phyloP scores from a whole-genome alignment of 352 stramenopile genomes.

The Globisporangium emineosum region DNA sequence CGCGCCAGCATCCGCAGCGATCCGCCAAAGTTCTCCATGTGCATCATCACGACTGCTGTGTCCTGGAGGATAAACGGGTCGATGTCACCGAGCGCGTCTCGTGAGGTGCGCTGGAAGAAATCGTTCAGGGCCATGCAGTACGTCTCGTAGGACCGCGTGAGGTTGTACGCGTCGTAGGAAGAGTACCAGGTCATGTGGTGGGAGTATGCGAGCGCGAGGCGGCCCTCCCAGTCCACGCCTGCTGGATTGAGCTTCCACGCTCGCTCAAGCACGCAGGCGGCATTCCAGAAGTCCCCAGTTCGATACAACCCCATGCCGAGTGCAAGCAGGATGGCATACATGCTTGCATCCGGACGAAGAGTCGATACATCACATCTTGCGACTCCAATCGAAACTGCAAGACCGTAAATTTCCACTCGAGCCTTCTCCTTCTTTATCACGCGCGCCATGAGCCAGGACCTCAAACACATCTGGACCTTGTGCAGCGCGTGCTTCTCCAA shows the following conservation, averaged over 20 bases:
- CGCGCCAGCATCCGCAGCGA: constrained; percentile 53
- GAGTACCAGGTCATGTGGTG: constrained; percentile 71
- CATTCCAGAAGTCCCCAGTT: constrained; percentile 55
- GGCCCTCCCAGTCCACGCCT: constrained; percentile 4
- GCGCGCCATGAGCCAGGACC: constrained; percentile 44
- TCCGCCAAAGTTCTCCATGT: constrained; percentile 39
- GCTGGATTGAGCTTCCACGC: constrained; percentile 10
- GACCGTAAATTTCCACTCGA: constrained; percentile 26
- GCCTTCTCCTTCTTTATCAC: constrained; percentile 39
- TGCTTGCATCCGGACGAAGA: constrained; percentile 15
- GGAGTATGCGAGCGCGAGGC: constrained; percentile 44
- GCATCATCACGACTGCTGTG: constrained; percentile 60
- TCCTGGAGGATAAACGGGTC: constrained; percentile 59
- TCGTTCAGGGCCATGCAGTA: constrained; percentile 33
- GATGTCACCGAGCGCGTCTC: constrained; percentile 4
- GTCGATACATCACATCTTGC: constrained; percentile 4
- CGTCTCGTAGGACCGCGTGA: constrained; percentile 41
- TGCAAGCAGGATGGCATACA: constrained; percentile 33
- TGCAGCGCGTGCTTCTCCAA: constrained; percentile 37
- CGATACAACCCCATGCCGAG: constrained; percentile 43
- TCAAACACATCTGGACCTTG: constrained; percentile 31
- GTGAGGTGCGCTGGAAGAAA: not conserved
- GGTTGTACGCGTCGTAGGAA: constrained; percentile 50
- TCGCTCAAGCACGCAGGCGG: constrained; percentile 47
- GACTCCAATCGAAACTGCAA: constrained; percentile 11